phyloP scores from a whole-genome alignment of 2,329 filamentous ascomycete species.

The Aspergillus versicolor region DNA sequence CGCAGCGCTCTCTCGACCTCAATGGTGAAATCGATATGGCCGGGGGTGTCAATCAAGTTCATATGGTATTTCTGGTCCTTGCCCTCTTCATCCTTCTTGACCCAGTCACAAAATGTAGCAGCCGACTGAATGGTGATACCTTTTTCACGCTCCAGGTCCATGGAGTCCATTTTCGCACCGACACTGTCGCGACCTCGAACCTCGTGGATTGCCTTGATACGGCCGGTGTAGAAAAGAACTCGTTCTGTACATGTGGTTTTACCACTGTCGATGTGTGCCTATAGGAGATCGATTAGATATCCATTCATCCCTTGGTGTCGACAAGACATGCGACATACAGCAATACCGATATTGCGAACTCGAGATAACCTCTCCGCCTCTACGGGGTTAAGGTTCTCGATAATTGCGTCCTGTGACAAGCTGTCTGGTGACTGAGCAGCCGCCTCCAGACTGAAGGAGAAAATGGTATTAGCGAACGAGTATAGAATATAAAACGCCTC shows the following conservation, averaged over 20 bases:
- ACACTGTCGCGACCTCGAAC: conserved; percentile 86
- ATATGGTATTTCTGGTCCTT: conserved; percentile 92
- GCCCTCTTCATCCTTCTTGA: conserved; percentile 73
- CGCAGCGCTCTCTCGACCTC: conserved; percentile 94
- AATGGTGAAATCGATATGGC: conserved; percentile 98
- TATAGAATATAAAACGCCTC: neutral
- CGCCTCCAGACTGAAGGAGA: conserved; percentile 51
- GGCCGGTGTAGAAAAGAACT: conserved; percentile 95
- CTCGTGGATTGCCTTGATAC: conserved; percentile 96
- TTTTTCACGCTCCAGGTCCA: conserved; percentile 97
- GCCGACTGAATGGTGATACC: conserved; percentile 99
- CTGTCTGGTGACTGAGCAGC: conserved; percentile 57
- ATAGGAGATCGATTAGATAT: conserved; percentile 6
- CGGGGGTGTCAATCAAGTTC: conserved; percentile 97
- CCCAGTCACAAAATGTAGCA: conserved; percentile 96
- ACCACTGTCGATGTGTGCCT: conserved; percentile 97
- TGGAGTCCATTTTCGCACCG: conserved; percentile 99
- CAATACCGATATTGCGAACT: conserved; percentile 97
- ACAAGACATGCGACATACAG: conserved; percentile 55
- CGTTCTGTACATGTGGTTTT: conserved; percentile 97
- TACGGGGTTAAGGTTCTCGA: conserved; percentile 75
- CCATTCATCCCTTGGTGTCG: neutral
- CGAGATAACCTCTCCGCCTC: conserved; percentile 75
- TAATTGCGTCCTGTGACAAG: conserved; percentile 64
- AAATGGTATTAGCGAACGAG: conserved; percentile 2